Percentiles rank a stretch among this genome's conserved stretches.
Conservation (phyloP, 2,329 filamentous ascomycete species). For the Clonostachys rosea region DNA sequence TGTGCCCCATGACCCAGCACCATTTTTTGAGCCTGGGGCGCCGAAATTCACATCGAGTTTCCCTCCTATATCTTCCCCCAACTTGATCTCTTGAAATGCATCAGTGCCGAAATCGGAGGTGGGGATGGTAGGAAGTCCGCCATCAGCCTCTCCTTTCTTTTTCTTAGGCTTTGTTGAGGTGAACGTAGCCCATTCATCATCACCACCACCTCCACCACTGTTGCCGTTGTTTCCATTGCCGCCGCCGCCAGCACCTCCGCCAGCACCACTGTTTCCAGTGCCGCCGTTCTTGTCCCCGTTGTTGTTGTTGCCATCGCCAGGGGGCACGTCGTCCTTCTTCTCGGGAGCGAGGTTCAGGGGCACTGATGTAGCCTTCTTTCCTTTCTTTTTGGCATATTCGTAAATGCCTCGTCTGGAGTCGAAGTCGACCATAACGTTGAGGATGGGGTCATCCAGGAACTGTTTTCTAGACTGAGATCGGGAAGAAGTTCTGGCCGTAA, state of each 20-base stretch:
- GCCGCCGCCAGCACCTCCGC: slow-evolving; percentile 13
- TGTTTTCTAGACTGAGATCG: too few species aligned
- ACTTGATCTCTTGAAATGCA: slow-evolving; percentile 62
- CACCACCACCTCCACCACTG: slow-evolving; percentile 11
- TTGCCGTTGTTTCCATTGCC: slow-evolving; percentile 30
- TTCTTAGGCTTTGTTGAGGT: slow-evolving; percentile 27
- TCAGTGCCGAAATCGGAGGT: slow-evolving; percentile 38
- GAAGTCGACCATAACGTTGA: slow-evolving; percentile 50
- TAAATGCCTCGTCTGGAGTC: slow-evolving; percentile 46
- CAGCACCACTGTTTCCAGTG: slow-evolving; percentile 7
- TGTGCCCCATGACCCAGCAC: slow-evolving; percentile 55
- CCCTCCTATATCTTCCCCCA: slow-evolving; percentile 54
- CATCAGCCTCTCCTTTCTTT: slow-evolving; percentile 19
- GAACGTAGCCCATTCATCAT: slow-evolving; percentile 23
- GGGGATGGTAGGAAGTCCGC: slow-evolving; percentile 16
- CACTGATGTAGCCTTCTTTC: slow-evolving; percentile 42
- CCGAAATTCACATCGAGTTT: slow-evolving; percentile 53
- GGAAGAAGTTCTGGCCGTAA: too few species aligned
- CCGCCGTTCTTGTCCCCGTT: slow-evolving; percentile 7
- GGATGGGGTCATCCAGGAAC: slow-evolving; percentile 29
- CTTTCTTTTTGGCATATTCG: slow-evolving; percentile 50
- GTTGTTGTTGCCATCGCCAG: slow-evolving; percentile 7
- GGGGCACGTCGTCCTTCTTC: slow-evolving; percentile 14
- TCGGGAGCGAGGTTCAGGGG: slow-evolving; percentile 7
- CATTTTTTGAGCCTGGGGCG: slow-evolving; percentile 33